Evolutionary conservation across 768 basidiomycete species (phyloP).

Genomic region (Sporobolomyces roseus): DNA sequence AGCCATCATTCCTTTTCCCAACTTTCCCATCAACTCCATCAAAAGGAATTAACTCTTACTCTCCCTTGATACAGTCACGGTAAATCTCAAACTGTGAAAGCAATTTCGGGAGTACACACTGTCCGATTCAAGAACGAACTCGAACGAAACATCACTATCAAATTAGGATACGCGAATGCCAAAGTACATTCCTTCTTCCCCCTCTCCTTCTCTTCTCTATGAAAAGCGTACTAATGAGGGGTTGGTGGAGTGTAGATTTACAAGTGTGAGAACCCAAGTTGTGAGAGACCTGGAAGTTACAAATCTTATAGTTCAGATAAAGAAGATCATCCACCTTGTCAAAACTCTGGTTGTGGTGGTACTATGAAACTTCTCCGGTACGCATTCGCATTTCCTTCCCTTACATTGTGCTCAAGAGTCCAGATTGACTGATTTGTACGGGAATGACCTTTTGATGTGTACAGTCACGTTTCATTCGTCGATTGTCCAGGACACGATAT

Average conservation of each 20-base stretch:
- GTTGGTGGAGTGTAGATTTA: slow-evolving; percentile 65
- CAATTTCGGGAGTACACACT: slow-evolving; percentile 96
- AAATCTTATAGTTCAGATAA: slow-evolving; percentile 89
- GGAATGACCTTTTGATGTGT: not conserved
- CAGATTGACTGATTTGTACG: too few relatives aligned
- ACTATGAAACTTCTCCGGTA: slow-evolving; percentile 81
- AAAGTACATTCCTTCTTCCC: slow-evolving; percentile 60
- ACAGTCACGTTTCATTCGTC: slow-evolving; percentile 89
- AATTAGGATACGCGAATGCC: slow-evolving; percentile 97
- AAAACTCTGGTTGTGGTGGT: slow-evolving; percentile 83
- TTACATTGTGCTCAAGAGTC: too few relatives aligned
- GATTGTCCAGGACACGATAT: slow-evolving; percentile 86
- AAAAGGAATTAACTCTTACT: not conserved
- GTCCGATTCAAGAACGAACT: slow-evolving; percentile 99
- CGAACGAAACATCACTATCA: slow-evolving; percentile 98
- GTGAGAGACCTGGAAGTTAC: slow-evolving; percentile 90
- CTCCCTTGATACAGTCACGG: slow-evolving; percentile 57
- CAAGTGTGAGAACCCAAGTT: slow-evolving; percentile 90
- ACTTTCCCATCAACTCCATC: too few relatives aligned
- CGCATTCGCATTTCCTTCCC: too few relatives aligned
- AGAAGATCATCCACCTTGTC: slow-evolving; percentile 88
- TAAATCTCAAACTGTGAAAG: slow-evolving; percentile 94
- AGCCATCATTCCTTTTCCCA: not conserved
- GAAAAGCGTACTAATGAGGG: not conserved
- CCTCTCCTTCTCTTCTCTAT: not conserved